Evolutionary conservation across 192 early-diverging fungal species (phyloP).

Genomic region (Podila epigama): DNA sequence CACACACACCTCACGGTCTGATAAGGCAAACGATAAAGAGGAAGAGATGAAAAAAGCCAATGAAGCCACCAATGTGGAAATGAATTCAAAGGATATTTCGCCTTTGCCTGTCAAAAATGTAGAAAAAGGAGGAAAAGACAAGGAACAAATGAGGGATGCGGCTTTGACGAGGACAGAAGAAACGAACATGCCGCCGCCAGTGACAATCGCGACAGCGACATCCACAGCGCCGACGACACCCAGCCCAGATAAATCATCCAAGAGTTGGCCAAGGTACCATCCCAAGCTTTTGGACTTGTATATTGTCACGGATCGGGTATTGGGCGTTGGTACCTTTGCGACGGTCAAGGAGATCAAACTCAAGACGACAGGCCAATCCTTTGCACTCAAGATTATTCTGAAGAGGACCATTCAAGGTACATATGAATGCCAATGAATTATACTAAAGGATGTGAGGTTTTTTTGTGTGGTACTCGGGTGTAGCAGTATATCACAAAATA

Average conservation of each 20-base stretch:
- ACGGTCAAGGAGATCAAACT: slow-evolving; percentile 72
- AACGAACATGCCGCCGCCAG: background rate
- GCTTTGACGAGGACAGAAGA: too few species aligned
- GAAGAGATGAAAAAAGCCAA: background rate
- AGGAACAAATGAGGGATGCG: too few species aligned
- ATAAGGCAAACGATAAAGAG: background rate
- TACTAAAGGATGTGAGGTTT: too few species aligned
- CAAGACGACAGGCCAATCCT: slow-evolving; percentile 60
- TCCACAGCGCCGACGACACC: background rate
- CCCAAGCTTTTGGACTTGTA: slow-evolving; percentile 47
- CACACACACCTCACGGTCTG: background rate
- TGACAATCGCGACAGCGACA: background rate
- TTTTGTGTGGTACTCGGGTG: too few species aligned
- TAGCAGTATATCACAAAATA: too few species aligned
- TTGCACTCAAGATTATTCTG: slow-evolving; percentile 79
- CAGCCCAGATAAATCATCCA: background rate
- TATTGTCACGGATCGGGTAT: slow-evolving; percentile 54
- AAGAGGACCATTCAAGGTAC: slow-evolving; percentile 61
- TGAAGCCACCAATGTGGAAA: background rate
- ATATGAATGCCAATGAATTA: too few species aligned
- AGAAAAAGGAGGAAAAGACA: too few species aligned
- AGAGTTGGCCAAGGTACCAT: slow-evolving; percentile 23
- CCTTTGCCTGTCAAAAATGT: too few species aligned
- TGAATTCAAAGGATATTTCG: too few species aligned
- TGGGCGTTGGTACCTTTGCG: slow-evolving; percentile 65